Conservation (phyloP, 805 yeast species). For the Naumovozyma castellii region DNA sequence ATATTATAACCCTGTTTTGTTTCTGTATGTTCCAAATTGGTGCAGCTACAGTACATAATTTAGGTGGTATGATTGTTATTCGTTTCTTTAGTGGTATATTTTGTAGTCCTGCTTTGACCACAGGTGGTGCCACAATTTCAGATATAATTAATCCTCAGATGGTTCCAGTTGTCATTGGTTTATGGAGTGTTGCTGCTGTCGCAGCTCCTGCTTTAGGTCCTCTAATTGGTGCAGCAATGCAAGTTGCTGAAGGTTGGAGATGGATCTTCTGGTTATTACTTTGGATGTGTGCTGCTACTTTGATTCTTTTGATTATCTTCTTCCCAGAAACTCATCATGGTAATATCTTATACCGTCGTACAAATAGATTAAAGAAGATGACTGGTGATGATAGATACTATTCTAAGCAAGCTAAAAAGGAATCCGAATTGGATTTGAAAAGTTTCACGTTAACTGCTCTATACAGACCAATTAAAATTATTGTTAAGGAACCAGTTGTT, state of each 20-base stretch:
- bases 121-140: constrained; percentile 50
- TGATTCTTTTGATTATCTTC: constrained; percentile 31
- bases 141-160: constrained; percentile 38
- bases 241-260: constrained; percentile 42
- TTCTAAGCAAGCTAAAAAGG: constrained; percentile 33
- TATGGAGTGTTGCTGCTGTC: constrained; percentile 47
- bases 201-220: constrained; percentile 52
- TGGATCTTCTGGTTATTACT: constrained; percentile 46
- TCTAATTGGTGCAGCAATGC: constrained; percentile 42
- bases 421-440: constrained; percentile 14
- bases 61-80: constrained; percentile 41
- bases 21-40: constrained; percentile 49
- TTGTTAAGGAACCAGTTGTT: constrained; percentile 48
- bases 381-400: constrained; percentile 43
- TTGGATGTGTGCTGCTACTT: constrained; percentile 21
- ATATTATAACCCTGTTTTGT: constrained; percentile 37
- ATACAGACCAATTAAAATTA: constrained; percentile 42
- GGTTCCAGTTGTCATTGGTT: constrained; percentile 39
- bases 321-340: constrained; percentile 43
- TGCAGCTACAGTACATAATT: constrained; percentile 40
- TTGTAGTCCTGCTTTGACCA: constrained; percentile 47
- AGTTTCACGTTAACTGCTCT: constrained; percentile 28
- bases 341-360: constrained; percentile 40
- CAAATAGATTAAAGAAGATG: constrained; percentile 33
- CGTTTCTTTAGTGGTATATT: constrained; percentile 47